phyloP scores from a whole-genome alignment of 2,329 filamentous ascomycete genomes.

The Camillea tinctor region DNA sequence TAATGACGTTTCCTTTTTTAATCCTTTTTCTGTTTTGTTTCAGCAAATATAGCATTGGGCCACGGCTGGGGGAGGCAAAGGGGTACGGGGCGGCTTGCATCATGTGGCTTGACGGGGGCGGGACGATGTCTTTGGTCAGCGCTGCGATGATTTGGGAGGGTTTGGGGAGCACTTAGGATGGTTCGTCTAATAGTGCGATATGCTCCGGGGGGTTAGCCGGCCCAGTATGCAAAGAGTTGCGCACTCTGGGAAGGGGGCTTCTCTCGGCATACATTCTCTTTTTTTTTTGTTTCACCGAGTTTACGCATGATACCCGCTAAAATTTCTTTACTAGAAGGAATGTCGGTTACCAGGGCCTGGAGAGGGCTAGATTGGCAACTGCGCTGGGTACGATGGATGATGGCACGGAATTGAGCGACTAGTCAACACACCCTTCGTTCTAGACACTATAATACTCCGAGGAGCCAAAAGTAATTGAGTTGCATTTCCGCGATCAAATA shows the following conservation, averaged over 20 bases:
- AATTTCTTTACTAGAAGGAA: neutral
- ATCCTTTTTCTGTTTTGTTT: constrained; percentile 15
- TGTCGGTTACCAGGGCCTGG: neutral
- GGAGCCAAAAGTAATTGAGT: neutral
- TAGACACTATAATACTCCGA: neutral
- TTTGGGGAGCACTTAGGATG: neutral
- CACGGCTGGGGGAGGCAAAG: constrained; percentile 9
- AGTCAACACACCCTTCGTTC: neutral
- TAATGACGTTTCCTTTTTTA: constrained; percentile 14
- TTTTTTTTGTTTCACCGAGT: neutral
- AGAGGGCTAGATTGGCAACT: neutral
- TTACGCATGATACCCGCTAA: neutral
- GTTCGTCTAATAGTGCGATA: neutral
- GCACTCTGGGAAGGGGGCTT: neutral
- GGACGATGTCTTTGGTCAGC: neutral
- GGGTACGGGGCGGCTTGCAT: constrained; percentile 6
- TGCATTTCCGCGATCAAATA: neutral
- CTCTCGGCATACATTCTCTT: neutral
- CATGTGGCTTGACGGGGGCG: neutral
- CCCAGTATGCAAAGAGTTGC: neutral
- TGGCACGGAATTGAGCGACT: neutral
- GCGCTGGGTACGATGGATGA: neutral
- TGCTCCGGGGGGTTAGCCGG: neutral
- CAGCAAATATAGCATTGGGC: constrained; percentile 20
- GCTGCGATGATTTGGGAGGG: neutral